Percentiles rank a stretch among this genome's conserved stretches.
Evolutionary conservation across 345 rosid species (phyloP).

Genomic region (Dipteronia dyeriana): DNA sequence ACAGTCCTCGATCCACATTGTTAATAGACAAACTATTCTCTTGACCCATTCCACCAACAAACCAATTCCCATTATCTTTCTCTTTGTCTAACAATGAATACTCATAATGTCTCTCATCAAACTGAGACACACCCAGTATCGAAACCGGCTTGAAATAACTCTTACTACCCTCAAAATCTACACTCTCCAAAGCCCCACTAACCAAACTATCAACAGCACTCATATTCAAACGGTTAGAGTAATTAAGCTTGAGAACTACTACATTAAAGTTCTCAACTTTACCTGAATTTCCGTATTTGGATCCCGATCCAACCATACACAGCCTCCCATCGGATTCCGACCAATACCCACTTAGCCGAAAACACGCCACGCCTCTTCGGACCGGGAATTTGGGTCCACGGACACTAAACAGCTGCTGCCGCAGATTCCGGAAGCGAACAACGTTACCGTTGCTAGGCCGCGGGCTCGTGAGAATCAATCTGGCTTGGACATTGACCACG

Average conservation of each 20-base stretch:
- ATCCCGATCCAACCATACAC: slow-evolving; percentile 85
- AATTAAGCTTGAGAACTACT: slow-evolving; percentile 64
- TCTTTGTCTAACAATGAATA: slow-evolving; percentile 49
- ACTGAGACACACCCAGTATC: slow-evolving; percentile 51
- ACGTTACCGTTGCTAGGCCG: background rate
- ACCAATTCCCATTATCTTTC: slow-evolving; percentile 30
- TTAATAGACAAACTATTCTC: slow-evolving; percentile 39
- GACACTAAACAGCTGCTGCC: slow-evolving; percentile 34
- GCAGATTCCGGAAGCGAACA: slow-evolving; percentile 28
- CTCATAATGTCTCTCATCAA: slow-evolving; percentile 42
- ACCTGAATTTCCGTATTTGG: slow-evolving; percentile 31
- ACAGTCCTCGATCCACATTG: slow-evolving; percentile 37
- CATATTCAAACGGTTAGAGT: slow-evolving; percentile 38
- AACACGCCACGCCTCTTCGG: slow-evolving; percentile 27
- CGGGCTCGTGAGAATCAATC: slow-evolving; percentile 36
- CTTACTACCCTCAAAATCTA: slow-evolving; percentile 28
- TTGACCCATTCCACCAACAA: slow-evolving; percentile 24
- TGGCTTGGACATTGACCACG: slow-evolving; percentile 40
- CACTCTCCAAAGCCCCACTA: slow-evolving; percentile 59
- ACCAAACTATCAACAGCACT: slow-evolving; percentile 60
- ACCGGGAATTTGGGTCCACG: slow-evolving; percentile 56
- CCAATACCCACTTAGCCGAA: slow-evolving; percentile 70
- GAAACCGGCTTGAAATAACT: slow-evolving; percentile 56
- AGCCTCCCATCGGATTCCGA: slow-evolving; percentile 66
- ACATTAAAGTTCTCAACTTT: slow-evolving; percentile 32